phyloP scores from a whole-genome alignment of 1,284 basidiomycete species.

The Naganishia albida region DNA sequence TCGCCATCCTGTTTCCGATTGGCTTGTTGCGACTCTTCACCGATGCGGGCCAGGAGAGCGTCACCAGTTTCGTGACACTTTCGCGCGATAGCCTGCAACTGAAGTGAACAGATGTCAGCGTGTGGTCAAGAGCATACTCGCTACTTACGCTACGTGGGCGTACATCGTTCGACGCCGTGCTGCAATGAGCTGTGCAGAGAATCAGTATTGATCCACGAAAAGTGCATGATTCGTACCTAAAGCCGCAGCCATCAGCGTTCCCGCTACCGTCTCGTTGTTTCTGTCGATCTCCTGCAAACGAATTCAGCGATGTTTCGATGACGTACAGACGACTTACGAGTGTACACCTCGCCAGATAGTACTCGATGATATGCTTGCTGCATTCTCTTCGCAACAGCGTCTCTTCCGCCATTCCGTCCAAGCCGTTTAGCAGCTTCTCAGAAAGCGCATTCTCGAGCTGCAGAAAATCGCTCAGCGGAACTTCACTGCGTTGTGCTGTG shows the following conservation, averaged over 20 bases:
- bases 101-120: neutral
- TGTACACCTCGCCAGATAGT: conserved; percentile 14
- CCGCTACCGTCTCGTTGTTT: conserved; percentile 13
- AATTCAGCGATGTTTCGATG: neutral
- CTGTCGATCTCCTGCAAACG: conserved; percentile 6
- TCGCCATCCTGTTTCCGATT: neutral
- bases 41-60: neutral
- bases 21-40: neutral
- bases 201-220: neutral
- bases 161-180: neutral
- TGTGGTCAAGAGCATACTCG: neutral
- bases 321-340: neutral
- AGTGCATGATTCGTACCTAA: neutral
- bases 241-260: conserved; percentile 5
- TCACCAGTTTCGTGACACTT: conserved; percentile 19
- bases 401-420: conserved; percentile 5
- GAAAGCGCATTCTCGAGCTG: conserved; percentile 14
- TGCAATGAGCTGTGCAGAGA: neutral
- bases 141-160: conserved; percentile 2
- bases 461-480: neutral
- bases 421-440: conserved; percentile 8
- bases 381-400: neutral
- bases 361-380: conserved; percentile 6
- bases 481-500: too few species aligned
- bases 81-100: conserved; percentile 5